Conservation (phyloP, 192 early-diverging fungal genomes). For the Gaertneriomyces sp. region DNA sequence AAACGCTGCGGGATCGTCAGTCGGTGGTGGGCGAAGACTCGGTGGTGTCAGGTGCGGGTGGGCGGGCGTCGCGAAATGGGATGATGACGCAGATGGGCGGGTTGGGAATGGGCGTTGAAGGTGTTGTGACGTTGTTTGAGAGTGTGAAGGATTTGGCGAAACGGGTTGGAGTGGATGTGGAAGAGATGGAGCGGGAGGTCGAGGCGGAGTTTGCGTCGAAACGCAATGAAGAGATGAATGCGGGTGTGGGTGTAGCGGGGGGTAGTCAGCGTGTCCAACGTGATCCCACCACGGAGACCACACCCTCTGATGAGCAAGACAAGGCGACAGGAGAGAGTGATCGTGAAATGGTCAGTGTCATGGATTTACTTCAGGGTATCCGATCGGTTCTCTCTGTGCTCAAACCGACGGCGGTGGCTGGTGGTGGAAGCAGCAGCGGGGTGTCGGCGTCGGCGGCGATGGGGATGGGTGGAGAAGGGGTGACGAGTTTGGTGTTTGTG, state of each 20-base stretch:
- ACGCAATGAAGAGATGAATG: background rate
- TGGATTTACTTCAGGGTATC: constrained; percentile 11
- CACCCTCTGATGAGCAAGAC: background rate
- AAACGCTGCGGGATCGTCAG: too few relatives aligned
- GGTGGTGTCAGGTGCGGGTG: too few relatives aligned
- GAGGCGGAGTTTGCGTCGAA: background rate
- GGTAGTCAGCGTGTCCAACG: background rate
- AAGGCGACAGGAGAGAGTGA: constrained; percentile 31
- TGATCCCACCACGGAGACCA: background rate
- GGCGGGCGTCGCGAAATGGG: too few relatives aligned
- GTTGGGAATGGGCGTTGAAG: too few relatives aligned
- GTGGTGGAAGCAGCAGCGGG: too few relatives aligned
- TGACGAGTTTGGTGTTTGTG: too few relatives aligned
- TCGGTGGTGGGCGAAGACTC: too few relatives aligned
- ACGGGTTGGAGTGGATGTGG: constrained; percentile 9
- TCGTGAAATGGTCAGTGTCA: constrained; percentile 20
- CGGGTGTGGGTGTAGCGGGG: background rate
- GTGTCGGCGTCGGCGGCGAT: too few relatives aligned
- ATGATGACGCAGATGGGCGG: too few relatives aligned
- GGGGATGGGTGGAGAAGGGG: too few relatives aligned
- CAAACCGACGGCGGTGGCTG: too few relatives aligned
- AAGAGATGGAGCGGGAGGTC: background rate
- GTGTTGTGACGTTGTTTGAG: too few relatives aligned
- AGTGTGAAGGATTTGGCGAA: constrained; percentile 15
- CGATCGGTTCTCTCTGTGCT: background rate